Evolutionary conservation across 164 flowering plant genomes (phyloP).

Genomic region (Dillenia suffruticosa): DNA sequence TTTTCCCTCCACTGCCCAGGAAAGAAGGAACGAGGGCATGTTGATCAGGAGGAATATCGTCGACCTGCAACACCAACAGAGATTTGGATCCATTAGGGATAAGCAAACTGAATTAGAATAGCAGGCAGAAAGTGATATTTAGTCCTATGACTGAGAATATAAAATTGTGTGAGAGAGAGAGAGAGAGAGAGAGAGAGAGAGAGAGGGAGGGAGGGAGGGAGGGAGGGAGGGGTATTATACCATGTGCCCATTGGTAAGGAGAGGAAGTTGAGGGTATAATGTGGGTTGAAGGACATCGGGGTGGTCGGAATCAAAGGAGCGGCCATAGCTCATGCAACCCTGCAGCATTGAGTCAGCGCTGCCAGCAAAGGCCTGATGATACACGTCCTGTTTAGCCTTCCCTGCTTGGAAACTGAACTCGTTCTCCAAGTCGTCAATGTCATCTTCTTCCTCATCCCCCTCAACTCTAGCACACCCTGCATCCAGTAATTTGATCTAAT

Average conservation of each 20-base stretch:
- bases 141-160: no score
- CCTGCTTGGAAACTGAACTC: slow-evolving; percentile 40
- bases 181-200: no score
- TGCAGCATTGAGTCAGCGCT: slow-evolving; percentile 16
- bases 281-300: slow-evolving; percentile 15
- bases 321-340: slow-evolving; percentile 15
- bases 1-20: slow-evolving; percentile 35
- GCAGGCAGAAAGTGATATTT: no score
- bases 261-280: slow-evolving; percentile 16
- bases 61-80: slow-evolving; percentile 14
- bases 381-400: slow-evolving; percentile 27
- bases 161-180: no score
- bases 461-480: slow-evolving; percentile 61
- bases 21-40: slow-evolving; percentile 27
- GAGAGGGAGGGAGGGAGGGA: background rate
- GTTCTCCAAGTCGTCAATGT: slow-evolving; percentile 48
- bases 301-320: slow-evolving; percentile 7
- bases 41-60: slow-evolving; percentile 27
- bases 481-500: background rate
- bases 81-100: no score
- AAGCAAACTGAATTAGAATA: no score
- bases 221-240: slow-evolving; percentile 6
- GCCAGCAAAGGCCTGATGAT: slow-evolving; percentile 7
- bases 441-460: slow-evolving; percentile 70
- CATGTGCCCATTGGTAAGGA: slow-evolving; percentile 25